Conservation (phyloP, 257 asterid genomes). For the Verbena officinalis region DNA sequence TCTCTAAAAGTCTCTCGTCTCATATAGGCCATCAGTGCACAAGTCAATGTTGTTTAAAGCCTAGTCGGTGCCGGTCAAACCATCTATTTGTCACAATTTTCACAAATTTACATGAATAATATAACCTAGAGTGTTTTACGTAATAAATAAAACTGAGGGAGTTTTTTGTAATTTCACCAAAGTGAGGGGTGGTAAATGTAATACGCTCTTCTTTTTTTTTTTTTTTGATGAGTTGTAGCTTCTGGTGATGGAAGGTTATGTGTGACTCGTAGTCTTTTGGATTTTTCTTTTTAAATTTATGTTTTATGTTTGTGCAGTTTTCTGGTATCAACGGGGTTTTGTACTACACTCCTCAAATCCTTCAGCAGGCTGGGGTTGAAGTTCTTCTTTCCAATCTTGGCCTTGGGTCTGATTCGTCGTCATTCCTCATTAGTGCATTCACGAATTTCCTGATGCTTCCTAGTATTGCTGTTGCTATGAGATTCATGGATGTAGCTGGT, state of each 20-base stretch:
- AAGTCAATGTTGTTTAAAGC: too few species aligned
- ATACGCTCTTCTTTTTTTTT: neutral
- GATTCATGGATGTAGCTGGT: conserved; percentile 75
- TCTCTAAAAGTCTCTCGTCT: too few species aligned
- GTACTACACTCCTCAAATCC: conserved; percentile 85
- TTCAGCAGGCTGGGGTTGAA: conserved; percentile 73
- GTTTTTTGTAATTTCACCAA: too few species aligned
- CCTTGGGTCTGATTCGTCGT: conserved; percentile 62
- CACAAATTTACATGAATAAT: too few species aligned
- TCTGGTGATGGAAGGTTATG: neutral
- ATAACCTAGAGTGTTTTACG: too few species aligned
- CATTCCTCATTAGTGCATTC: conserved; percentile 68
- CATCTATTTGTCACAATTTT: too few species aligned
- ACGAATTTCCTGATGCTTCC: conserved; percentile 78
- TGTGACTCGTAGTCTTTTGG: neutral
- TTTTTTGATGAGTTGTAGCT: neutral
- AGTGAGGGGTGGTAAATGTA: too few species aligned
- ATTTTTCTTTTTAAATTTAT: conserved; percentile 29
- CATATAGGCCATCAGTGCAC: too few species aligned
- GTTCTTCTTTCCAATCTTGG: conserved; percentile 69
- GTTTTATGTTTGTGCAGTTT: conserved; percentile 44
- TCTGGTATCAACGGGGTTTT: conserved; percentile 76
- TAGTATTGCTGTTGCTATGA: conserved; percentile 68
- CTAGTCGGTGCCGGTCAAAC: too few species aligned
- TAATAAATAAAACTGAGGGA: too few species aligned